These are phyloP conservation scores for Auxenochlorella pyrenoidosa DNA, from an alignment of 139 green algal species.

Conservation along the genomic window DNA sequence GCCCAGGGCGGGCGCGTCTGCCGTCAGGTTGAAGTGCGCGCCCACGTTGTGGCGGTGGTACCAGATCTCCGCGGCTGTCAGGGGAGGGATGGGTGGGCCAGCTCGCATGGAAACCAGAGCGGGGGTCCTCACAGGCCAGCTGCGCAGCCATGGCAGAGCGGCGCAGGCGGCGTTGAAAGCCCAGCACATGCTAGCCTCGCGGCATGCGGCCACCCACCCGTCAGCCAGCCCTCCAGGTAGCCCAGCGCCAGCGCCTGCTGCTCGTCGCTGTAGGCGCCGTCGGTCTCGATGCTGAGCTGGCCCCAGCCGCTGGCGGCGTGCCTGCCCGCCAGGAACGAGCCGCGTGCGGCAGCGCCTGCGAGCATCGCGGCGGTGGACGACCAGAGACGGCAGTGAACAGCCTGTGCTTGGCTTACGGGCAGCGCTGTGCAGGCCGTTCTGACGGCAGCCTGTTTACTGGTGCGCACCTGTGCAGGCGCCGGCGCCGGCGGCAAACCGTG, in stretches of 20 bases:
- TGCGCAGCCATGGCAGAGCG: too few species aligned
- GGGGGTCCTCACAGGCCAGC: too few species aligned
- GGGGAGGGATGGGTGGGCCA: neutral
- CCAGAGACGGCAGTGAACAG: too few species aligned
- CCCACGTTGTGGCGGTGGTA: conserved; percentile 28
- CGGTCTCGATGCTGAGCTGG: conserved; percentile 58
- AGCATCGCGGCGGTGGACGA: neutral
- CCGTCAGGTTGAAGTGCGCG: conserved; percentile 3
- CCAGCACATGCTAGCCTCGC: neutral
- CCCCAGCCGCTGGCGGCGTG: conserved; percentile 12
- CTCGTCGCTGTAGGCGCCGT: conserved; percentile 26
- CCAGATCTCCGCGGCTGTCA: conserved; percentile 1
- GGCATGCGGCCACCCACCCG: neutral
- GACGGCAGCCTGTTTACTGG: too few species aligned
- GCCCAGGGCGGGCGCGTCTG: neutral
- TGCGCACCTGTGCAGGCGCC: neutral
- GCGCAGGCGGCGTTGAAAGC: too few species aligned
- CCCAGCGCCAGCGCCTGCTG: conserved; percentile 30
- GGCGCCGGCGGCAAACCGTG: neutral
- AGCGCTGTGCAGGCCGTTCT: too few species aligned
- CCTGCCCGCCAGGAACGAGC: neutral
- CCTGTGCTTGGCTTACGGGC: too few species aligned
- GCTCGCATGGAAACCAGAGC: neutral
- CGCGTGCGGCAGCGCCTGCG: conserved; percentile 6
- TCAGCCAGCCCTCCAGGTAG: conserved; percentile 14